These are phyloP conservation scores for Castanospermum australe DNA, from an alignment of 306 rosid species.

Conservation along the genomic window DNA sequence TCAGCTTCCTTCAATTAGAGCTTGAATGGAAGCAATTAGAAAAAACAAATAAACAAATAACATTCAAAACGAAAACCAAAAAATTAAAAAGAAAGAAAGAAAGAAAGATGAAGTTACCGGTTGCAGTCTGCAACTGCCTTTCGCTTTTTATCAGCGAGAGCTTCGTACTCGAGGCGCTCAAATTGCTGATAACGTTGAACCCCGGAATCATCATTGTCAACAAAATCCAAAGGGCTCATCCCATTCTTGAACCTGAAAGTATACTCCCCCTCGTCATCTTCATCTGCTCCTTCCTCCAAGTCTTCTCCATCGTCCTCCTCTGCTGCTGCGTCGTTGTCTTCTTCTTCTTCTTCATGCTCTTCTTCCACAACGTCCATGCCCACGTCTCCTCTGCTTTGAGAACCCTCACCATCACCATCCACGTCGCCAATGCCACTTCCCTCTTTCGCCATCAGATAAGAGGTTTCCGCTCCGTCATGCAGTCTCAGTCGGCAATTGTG, in stretches of 20 bases:
- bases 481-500: no score
- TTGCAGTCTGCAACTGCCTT: constrained; percentile 41
- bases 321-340: not conserved
- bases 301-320: constrained; percentile 22
- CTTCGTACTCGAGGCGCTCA: constrained; percentile 68
- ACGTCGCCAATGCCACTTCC: not conserved
- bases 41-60: not conserved
- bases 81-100: not conserved
- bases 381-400: not conserved
- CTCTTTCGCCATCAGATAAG: not conserved
- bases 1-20: no score
- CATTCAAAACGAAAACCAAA: not conserved
- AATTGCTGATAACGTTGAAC: constrained; percentile 57
- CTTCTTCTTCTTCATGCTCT: not conserved
- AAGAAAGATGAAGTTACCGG: constrained; percentile 27
- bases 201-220: constrained; percentile 48
- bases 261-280: constrained; percentile 49
- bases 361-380: not conserved
- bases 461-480: not conserved
- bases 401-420: not conserved
- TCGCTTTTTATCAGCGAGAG: constrained; percentile 67
- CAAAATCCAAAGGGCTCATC: constrained; percentile 61
- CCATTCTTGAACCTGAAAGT: constrained; percentile 64
- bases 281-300: constrained; percentile 40
- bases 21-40: not conserved